These are phyloP conservation scores for Yarrowia hollandica DNA, from an alignment of 805 yeast genomes.

Conservation along the genomic window DNA sequence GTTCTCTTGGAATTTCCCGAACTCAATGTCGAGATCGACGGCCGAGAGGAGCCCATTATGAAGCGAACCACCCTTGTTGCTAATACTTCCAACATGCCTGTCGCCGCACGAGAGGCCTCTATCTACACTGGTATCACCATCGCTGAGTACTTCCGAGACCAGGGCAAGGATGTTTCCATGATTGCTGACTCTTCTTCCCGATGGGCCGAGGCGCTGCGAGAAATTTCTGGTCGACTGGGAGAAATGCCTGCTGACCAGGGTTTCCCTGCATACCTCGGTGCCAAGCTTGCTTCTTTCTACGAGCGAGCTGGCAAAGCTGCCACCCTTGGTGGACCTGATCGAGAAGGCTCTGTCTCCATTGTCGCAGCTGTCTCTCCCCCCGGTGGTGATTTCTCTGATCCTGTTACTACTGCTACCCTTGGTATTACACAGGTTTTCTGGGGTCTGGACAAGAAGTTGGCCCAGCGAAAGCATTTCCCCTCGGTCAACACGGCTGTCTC, in stretches of 20 bases:
- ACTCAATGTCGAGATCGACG: constrained; percentile 83
- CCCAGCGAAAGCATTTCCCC: constrained; percentile 99
- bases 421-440: constrained; percentile 99
- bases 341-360: constrained; percentile 97
- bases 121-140: constrained; percentile 98
- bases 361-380: constrained; percentile 99
- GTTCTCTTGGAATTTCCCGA: constrained; percentile 99
- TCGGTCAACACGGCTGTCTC: constrained; percentile 95
- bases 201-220: constrained; percentile 99
- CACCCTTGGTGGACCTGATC: constrained; percentile 94
- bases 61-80: constrained; percentile 99
- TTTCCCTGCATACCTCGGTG: constrained; percentile 99
- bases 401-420: constrained; percentile 95
- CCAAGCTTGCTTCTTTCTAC: constrained; percentile 96
- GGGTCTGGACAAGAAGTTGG: constrained; percentile 99
- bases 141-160: constrained; percentile 99
- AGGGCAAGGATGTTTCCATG: constrained; percentile 98
- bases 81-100: constrained; percentile 99
- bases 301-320: constrained; percentile 98
- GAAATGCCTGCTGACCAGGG: constrained; percentile 99
- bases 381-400: constrained; percentile 99
- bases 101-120: constrained; percentile 99
- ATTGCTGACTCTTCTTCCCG: constrained; percentile 99
- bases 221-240: constrained; percentile 99
- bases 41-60: constrained; percentile 98